Base-by-base conservation (phyloP, 805 yeast species). In the Ogataea dorogensis region DNA sequence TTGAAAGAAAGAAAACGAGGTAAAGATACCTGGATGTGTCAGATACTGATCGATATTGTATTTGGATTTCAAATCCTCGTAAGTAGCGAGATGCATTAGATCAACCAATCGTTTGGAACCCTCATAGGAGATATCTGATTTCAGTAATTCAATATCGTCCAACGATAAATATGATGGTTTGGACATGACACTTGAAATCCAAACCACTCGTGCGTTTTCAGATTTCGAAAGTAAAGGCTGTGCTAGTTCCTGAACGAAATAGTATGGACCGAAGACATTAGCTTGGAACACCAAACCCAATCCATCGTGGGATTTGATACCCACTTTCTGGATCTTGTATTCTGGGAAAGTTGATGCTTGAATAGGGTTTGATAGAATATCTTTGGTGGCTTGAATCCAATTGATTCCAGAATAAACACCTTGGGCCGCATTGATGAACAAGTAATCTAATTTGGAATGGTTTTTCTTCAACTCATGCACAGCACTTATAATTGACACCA, bases 211-310 rank as follows among this genome's bases (percentile, higher is more conserved):
- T 0, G 93, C 88, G 19, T 64, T 61, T 2, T 67, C 64, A 0
- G 58, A 53, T 17, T 52, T 49, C 3, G 62, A 56, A 7, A 61
- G 46, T n/a, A 89, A 61, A 23, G 77, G 61, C 2, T 76, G 76
- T 24, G 68, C 58, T 14, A 91, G 62, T 44, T 75, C 79, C 48
- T 83, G 85, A 36, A 89, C 70, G 35, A 93, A 64, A 59, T 80
- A 93, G 64, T 85, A 89, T 2, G 98, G 98, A 0, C 95, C 96
- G 63, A 93, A 86, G n/a, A 91, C 96, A 56, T 93, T 93, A 5
- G 93, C 94, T 61, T 93, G 95, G 65, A 91, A 93, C 4, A 88
- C 87, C 19, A 84, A 64, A 1, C 98, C 97, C 68, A 91, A 50
- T 0, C 77, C 88, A 60, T 93, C 98, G 13, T 53, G 58, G 1